Base-by-base conservation (phyloP, 192 early-diverging fungal genomes). In the Backusella macrospora region DNA sequence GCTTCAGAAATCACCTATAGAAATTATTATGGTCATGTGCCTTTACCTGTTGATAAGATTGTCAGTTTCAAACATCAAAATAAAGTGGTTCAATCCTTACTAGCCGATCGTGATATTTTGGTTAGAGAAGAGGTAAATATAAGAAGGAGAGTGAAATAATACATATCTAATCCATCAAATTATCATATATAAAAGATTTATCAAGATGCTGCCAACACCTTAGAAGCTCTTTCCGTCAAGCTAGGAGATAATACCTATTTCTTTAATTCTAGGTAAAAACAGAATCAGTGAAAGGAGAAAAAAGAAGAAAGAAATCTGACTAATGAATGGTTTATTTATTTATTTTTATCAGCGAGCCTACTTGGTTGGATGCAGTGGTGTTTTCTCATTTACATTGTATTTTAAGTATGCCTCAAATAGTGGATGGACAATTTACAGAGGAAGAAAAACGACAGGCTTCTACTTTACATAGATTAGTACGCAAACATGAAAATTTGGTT, bases 361-460 rank as follows among this genome's bases (percentile, higher is more conserved):
- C 82, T 13, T 71, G 73, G 10, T 65, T 85, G 1, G 90, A 91
- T 74, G 90, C 90, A 12, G 75, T 81, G 10, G 67, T 87, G 1
- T 91, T 91, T 82, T 82, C 88, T 8, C 87, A 91, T 72, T 74
- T 88, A 12, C 86, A 91, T 47, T 71, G 80, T 59, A 85, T 89
- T 34, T 72, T 91, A 14, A 76, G 76, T 21, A 37, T 80, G 15
- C 77, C 82, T 48, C 63, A 69, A 9, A 70, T 72, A 8, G 48
- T 63, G 1, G 59, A 73, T 48, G 44, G 38, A 2, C 26, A 71
- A 13, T 26, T 64, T 21, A 62, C 70, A 5, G 69, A 71, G 0
- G 80, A 77, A 72, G 71, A 78, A 34, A 72, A 62, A 42, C 18
- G 40, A 18, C 74, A 78, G 21, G 83, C 83, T 14, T 81, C 75